Evolutionary conservation across 257 asterid species (phyloP).

Genomic region (Solanum piurae): DNA sequence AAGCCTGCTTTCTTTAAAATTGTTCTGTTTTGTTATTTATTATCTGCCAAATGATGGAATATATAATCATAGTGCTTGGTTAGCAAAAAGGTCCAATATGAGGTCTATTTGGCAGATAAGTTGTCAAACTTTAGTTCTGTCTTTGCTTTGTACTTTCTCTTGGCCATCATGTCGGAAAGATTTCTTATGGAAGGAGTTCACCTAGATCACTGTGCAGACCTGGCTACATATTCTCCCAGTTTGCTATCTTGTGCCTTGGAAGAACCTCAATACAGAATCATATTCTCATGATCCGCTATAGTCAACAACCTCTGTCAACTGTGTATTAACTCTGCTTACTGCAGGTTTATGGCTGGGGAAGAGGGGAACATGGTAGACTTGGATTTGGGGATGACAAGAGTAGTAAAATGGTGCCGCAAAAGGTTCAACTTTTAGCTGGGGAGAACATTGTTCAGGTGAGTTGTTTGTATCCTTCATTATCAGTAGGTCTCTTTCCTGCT

Average conservation of each 20-base stretch:
- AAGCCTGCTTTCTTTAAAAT: not conserved
- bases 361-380: constrained; percentile 99
- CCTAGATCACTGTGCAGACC: not conserved
- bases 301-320: not conserved
- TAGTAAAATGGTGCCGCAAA: constrained; percentile 99
- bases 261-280: not conserved
- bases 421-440: constrained; percentile 80
- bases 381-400: constrained; percentile 99
- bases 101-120: not conserved
- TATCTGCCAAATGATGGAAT: not conserved
- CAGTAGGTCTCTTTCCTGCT: not conserved
- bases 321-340: not conserved
- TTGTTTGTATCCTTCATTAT: not conserved
- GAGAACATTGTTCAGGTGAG: constrained; percentile 84
- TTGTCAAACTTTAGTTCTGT: not conserved
- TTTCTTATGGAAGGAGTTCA: not conserved
- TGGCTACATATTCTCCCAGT: not conserved
- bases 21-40: not conserved
- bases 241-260: not conserved
- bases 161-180: not conserved
- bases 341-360: constrained; percentile 97
- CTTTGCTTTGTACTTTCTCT: not conserved
- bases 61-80: not conserved
- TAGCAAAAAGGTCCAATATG: not conserved
- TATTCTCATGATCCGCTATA: not conserved